Base-by-base conservation (phyloP, 192 early-diverging fungal species). In the Backusella circina region DNA sequence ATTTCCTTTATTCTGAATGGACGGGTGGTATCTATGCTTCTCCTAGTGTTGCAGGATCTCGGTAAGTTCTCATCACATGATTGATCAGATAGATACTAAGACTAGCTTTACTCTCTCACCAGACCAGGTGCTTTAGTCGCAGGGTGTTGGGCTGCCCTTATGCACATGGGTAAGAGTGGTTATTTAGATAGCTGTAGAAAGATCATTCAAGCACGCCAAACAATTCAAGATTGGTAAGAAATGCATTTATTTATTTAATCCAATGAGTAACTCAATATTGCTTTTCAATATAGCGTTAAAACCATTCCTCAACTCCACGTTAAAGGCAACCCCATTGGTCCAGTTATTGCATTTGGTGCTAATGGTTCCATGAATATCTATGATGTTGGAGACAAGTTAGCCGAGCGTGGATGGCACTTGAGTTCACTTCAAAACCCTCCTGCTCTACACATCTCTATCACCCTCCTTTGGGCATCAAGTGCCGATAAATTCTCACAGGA, bases 11-110 rank as follows among this genome's bases (percentile, higher is more conserved):
- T n/a, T 84, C 95, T 3, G 93, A 96, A 41, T 99, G 96, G 96
- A 90, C 95, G 2, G 97, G 95, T 38, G 97, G 97, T 75, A 95
- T 99, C 74, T 99, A 99, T 83, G 95, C 93, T 10, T 95, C 94
- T 66, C 97, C 97, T 9, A 89, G 91, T 30, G 90, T 97, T 41
- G 94, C 96, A 18, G 97, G 97, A 33, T 97, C 96, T 37, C 89
- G 93, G 80, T 87, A 84, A 71, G 66, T 35, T 21, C 15, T 35
- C 10, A 9, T 33, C 30, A 21, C 23, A 51, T 26, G 23, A 38
- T 36, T 18, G 15, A 41, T 61, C 18, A 38, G 10, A 18, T 26
- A 65, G 18, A 64, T 30, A 13, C 9, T 61, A 26, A 61, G 2
- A 7, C 50, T 51, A 16, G 30, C 57, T 72, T 15, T 33, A 30